Evolutionary conservation across 768 basidiomycete genomes (phyloP).

Genomic region (Collybia sordida): DNA sequence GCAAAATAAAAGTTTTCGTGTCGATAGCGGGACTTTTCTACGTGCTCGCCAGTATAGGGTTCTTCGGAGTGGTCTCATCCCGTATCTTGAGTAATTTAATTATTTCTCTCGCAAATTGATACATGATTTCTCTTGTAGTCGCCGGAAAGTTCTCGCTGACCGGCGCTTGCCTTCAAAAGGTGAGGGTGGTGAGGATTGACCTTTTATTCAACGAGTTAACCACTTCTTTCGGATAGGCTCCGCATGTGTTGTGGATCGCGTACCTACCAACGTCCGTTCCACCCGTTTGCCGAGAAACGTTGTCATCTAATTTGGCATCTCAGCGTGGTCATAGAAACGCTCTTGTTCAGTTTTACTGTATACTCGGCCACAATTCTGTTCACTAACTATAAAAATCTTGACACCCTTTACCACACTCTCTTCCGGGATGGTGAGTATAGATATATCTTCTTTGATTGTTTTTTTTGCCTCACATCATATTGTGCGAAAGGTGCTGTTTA

Average conservation of each 20-base stretch:
- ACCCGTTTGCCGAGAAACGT: background rate
- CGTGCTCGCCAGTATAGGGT: background rate
- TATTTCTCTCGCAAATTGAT: background rate
- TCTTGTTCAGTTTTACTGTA: slow-evolving; percentile 4
- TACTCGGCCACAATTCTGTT: slow-evolving; percentile 1
- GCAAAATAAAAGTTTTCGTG: slow-evolving; percentile 1
- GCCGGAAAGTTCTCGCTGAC: background rate
- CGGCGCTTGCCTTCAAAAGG: background rate
- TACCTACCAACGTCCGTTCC: slow-evolving; percentile 13
- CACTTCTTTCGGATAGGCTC: slow-evolving; percentile 1
- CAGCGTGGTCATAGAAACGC: slow-evolving; percentile 9
- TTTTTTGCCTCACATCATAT: background rate
- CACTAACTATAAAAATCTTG: background rate
- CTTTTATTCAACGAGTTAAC: background rate
- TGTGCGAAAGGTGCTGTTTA: slow-evolving; percentile 3
- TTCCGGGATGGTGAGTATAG: slow-evolving; percentile 9
- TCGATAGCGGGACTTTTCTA: slow-evolving; percentile 9
- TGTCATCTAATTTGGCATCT: too few species aligned
- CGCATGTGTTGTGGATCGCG: slow-evolving; percentile 6
- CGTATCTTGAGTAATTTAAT: background rate
- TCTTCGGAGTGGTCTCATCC: slow-evolving; percentile 2
- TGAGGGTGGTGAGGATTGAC: background rate
- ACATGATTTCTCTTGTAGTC: background rate
- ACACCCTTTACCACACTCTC: slow-evolving; percentile 6
- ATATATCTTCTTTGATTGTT: background rate